Evolutionary conservation across 768 basidiomycete species (phyloP).

Genomic region (Russula sp.): DNA sequence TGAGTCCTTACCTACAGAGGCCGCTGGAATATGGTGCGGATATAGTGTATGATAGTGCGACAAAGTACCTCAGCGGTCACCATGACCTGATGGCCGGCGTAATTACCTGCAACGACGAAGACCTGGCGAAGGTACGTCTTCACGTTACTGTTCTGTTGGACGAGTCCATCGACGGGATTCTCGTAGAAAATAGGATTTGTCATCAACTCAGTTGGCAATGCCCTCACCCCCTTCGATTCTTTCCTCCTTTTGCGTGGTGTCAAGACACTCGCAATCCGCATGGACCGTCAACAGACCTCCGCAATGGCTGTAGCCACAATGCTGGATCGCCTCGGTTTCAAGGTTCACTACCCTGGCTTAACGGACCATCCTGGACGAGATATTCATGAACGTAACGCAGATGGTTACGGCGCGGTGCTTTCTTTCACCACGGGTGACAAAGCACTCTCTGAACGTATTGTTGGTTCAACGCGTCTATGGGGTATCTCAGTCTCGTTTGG

Average conservation of each 20-base stretch:
- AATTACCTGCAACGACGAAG: conserved; percentile 86
- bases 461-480: conserved; percentile 90
- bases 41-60: conserved; percentile 95
- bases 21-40: conserved; percentile 95
- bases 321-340: conserved; percentile 78
- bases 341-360: conserved; percentile 89
- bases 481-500: conserved; percentile 98
- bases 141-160: conserved; percentile 11
- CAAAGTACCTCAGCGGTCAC: conserved; percentile 96
- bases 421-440: conserved; percentile 94
- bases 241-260: conserved; percentile 93
- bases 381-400: conserved; percentile 85
- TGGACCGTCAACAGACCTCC: conserved; percentile 88
- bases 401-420: conserved; percentile 88
- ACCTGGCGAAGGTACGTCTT: conserved; percentile 66
- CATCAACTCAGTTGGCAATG: conserved; percentile 92
- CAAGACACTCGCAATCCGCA: conserved; percentile 93
- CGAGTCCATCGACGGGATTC: background rate
- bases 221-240: conserved; percentile 89
- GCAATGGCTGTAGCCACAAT: conserved; percentile 81
- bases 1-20: conserved; percentile 95
- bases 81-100: conserved; percentile 99
- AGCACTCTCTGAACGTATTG: conserved; percentile 82
- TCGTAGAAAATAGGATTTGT: conserved; percentile 77
- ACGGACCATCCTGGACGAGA: conserved; percentile 73